Base-by-base conservation (phyloP, 1,284 basidiomycete genomes). In the Caloboletus inedulis region DNA sequence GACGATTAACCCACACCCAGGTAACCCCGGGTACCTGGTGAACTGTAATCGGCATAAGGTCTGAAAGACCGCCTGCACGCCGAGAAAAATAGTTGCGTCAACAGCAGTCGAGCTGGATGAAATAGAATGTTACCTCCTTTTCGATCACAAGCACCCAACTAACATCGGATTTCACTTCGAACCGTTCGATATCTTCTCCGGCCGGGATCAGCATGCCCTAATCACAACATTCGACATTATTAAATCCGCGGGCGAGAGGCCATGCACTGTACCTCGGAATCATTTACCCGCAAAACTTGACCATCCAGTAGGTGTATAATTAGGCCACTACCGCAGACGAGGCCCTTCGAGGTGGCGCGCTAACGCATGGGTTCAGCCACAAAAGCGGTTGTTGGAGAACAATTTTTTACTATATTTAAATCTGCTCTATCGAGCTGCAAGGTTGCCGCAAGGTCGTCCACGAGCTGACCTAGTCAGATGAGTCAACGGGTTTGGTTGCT, bases 381-480 rank as follows among this genome's bases (percentile, higher is more conserved):
- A 44, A 41, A 48, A 27, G 6, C n/a, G 36, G 23, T 35, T 41
- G 21, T 13, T 43, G 29, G 43, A 33, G 43, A 39, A 14, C 19
- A 65, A 78, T 63, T 5, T 3, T 23, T 5, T 57, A 93, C 93
- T 30, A 97, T 84, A 62, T 89, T 85, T 51, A 97, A 75, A 62
- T 92, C 86, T 7, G 80, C 79, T 36, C 94, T 77, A 45, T 84
- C 77, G 3, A 94, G 65, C 3, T 79, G 75, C 27, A 94, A 80
- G 0, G 92, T 91, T 1, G 90, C 91, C 0, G 92, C 88, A 13
- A 97, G 70, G 62, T 94, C 91, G 61, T 96, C 93, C 18, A 95
- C 82, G 16, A 96, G 76, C 93, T 96, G 59, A 23, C n/a, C 45
- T 27, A 35, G 55, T 55, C 42, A 49, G 51, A 52, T 40, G 23